Base-by-base conservation (phyloP, 2,329 filamentous ascomycete species). In the Hysterium pulicare region DNA sequence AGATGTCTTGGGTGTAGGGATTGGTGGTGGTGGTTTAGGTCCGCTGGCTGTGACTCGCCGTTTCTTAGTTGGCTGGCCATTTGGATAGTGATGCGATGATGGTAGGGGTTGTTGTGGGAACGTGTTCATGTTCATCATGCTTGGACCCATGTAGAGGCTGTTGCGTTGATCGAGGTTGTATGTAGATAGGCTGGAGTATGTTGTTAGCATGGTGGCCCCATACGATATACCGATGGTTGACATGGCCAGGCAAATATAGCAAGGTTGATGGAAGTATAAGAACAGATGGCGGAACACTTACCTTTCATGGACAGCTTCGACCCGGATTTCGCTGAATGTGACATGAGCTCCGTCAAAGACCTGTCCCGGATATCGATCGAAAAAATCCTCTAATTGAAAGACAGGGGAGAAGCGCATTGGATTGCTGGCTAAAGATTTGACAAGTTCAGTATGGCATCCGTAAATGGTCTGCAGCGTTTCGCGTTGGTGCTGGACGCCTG, bases 351-450 rank as follows among this genome's bases (percentile, higher is more conserved):
- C 81, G 54, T 93, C 87, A 41, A 93, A 87, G 4, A 76, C 72
- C 43, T 81, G 75, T 1, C 82, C 84, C 0, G 81, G 82, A 16
- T 95, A 95, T 21, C 89, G 77, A 54, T 93, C 87, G 54, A 93
- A 90, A 65, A 94, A 94, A 59, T 93, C 87, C 50, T 93, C 88
- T 11, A 90, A 77, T 47, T 93, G 87, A 57, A 93, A 91, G 1
- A 87, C 85, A 0, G 87, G 84, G 0, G 83, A 83, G 52, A 88
- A 89, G 8, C 86, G 73, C 76, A 87, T 83, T 0, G 82, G 76
- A 48, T 80, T 87, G 41, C 76, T 82, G 1, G 80, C 76, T 16
- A 89, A 65, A 3, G 79, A 82, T 58, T 87, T 86, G 40, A 90
- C 83, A n/a, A 94, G 74, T 61, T 90, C 86, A 0, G 80, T 76